These are phyloP conservation scores for Scutellaria barbata DNA, from an alignment of 257 asterid genomes.

Conservation along the genomic window DNA sequence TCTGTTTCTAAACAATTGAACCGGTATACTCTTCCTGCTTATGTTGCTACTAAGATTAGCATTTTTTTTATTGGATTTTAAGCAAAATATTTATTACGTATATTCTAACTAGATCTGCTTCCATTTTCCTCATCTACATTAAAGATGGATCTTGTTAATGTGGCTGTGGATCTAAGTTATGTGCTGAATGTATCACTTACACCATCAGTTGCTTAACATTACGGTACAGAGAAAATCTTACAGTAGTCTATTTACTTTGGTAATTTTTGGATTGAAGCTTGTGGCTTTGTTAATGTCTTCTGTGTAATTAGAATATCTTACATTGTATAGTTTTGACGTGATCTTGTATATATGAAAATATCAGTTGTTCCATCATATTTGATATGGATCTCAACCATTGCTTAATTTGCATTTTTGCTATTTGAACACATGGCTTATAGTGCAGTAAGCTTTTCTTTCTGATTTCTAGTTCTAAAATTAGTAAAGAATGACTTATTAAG, in stretches of 20 bases:
- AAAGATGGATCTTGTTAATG: slow-evolving; percentile 17
- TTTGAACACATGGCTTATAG: background rate
- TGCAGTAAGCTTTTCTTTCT: no score
- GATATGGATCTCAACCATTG: slow-evolving; percentile 2
- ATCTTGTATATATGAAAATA: slow-evolving; percentile 9
- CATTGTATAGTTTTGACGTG: background rate
- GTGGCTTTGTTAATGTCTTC: background rate
- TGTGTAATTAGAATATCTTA: background rate
- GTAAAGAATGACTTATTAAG: background rate
- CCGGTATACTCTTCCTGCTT: background rate
- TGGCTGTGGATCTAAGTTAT: background rate
- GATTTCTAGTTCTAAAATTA: background rate
- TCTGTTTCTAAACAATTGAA: background rate
- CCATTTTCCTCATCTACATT: background rate
- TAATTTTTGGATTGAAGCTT: background rate
- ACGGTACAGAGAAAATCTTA: background rate
- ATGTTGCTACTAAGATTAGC: slow-evolving; percentile 1
- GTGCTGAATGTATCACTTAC: background rate
- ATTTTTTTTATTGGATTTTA: slow-evolving; percentile 6
- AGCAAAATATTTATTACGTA: slow-evolving; percentile 7
- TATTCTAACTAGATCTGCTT: slow-evolving; percentile 5
- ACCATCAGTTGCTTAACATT: slow-evolving; percentile 4
- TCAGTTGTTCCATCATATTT: background rate
- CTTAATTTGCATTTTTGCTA: slow-evolving; percentile 1
- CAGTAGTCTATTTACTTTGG: slow-evolving; percentile 3